These are phyloP conservation scores for Allomyces arbusculus DNA, from an alignment of 192 early-diverging fungal genomes.

Conservation along the genomic window DNA sequence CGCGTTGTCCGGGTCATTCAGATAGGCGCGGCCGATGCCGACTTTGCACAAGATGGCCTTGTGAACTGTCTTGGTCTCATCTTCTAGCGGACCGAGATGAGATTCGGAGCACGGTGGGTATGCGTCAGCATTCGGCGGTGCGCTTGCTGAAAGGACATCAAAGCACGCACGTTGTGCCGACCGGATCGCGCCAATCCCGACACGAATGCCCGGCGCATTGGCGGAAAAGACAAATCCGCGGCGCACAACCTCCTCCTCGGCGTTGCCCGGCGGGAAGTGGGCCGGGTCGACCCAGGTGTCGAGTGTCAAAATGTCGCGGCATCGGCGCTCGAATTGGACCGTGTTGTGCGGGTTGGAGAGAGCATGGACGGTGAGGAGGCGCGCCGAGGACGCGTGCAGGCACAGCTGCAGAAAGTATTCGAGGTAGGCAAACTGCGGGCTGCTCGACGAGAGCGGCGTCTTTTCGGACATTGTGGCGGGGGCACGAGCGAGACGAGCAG, in stretches of 20 bases:
- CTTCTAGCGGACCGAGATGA: background rate
- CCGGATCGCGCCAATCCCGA: constrained; percentile 13
- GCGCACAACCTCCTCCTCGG: constrained; percentile 36
- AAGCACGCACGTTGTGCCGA: too few relatives aligned
- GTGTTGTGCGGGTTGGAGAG: constrained; percentile 30
- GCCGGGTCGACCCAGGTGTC: constrained; percentile 24
- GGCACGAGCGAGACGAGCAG: too few relatives aligned
- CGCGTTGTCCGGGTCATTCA: constrained; percentile 11
- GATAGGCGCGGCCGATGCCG: constrained; percentile 22
- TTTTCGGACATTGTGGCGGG: background rate
- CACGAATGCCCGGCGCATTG: constrained; percentile 14
- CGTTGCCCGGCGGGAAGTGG: constrained; percentile 21
- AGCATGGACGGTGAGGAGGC: constrained; percentile 20
- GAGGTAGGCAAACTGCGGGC: constrained; percentile 24
- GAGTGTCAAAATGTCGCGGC: constrained; percentile 23
- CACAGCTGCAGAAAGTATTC: constrained; percentile 34
- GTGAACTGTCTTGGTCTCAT: constrained; percentile 6
- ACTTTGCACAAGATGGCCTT: constrained; percentile 26
- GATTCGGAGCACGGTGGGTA: background rate
- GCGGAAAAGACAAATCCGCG: constrained; percentile 26
- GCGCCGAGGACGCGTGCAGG: constrained; percentile 28
- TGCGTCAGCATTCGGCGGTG: too few relatives aligned
- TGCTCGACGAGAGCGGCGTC: constrained; percentile 2
- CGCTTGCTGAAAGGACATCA: too few relatives aligned
- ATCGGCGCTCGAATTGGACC: constrained; percentile 26